Conservation (phyloP, 768 basidiomycete species). For the Phylloporus sp. region DNA sequence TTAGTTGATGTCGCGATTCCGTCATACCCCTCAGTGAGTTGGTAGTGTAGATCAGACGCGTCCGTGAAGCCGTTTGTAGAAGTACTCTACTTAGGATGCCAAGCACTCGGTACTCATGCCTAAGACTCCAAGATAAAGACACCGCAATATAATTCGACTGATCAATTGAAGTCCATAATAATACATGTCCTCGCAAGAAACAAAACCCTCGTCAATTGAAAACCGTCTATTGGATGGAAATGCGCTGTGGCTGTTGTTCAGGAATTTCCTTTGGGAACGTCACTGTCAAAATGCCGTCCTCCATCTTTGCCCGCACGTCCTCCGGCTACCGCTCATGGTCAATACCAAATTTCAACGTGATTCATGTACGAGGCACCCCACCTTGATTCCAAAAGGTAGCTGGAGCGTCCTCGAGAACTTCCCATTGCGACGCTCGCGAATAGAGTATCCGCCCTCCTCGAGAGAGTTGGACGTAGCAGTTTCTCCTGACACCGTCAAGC, state of each 20-base stretch:
- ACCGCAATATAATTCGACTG: no score
- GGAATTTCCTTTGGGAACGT: constrained; percentile 41
- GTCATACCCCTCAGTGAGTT: no score
- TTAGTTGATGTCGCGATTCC: no score
- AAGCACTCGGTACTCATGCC: no score
- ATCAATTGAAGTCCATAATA: no score
- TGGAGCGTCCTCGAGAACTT: constrained; percentile 42
- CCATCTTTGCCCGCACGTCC: constrained; percentile 44
- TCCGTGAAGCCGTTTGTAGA: no score
- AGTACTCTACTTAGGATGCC: no score
- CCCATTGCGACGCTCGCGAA: constrained; percentile 44
- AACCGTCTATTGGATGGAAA: constrained; percentile 17
- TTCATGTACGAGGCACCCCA: constrained; percentile 9
- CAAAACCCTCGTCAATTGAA: no score
- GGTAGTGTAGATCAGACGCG: no score
- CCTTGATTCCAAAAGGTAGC: constrained; percentile 45
- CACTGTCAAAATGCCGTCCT: constrained; percentile 42
- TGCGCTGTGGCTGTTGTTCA: constrained; percentile 39
- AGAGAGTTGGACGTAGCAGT: constrained; percentile 30
- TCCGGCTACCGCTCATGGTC: constrained; percentile 29
- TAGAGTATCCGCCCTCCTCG: constrained; percentile 38
- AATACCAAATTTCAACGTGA: background rate
- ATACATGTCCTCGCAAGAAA: no score
- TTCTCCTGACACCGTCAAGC: constrained; percentile 46
- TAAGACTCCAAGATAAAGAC: no score